These are phyloP conservation scores for Penicillium diatomitis DNA, from an alignment of 495 filamentous ascomycete genomes.

Conservation along the genomic window DNA sequence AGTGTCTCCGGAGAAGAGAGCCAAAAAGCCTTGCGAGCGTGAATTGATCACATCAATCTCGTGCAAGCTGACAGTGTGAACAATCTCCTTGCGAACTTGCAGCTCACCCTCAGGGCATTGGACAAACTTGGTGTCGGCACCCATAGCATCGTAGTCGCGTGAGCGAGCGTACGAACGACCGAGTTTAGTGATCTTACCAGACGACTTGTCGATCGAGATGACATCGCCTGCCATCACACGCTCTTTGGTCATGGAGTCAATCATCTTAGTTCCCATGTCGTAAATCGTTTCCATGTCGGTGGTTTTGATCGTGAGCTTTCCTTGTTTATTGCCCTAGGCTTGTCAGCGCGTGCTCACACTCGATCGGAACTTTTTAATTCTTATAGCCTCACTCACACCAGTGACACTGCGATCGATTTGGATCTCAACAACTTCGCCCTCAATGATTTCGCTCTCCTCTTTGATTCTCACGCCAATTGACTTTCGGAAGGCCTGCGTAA, in stretches of 20 bases:
- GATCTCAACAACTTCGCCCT: constrained; percentile 98
- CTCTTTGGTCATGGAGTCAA: constrained; percentile 98
- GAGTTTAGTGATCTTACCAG: constrained; percentile 93
- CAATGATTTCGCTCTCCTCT: constrained; percentile 97
- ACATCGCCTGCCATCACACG: constrained; percentile 97
- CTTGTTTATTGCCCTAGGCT: constrained; percentile 75
- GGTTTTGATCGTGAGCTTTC: constrained; percentile 98
- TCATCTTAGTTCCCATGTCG: constrained; percentile 99
- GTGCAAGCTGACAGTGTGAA: constrained; percentile 93
- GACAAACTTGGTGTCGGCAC: constrained; percentile 94
- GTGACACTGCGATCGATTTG: constrained; percentile 97
- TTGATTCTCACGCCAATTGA: constrained; percentile 95
- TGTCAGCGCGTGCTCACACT: constrained; percentile 12
- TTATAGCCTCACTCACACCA: constrained; percentile 45
- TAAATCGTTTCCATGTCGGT: constrained; percentile 99
- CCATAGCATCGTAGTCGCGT: constrained; percentile 98
- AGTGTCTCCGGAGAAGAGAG: constrained; percentile 94
- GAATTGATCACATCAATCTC: constrained; percentile 99
- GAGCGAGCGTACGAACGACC: constrained; percentile 88
- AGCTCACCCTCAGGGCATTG: constrained; percentile 98
- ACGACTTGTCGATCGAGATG: constrained; percentile 96
- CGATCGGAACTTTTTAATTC: not conserved
- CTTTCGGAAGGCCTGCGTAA: constrained; percentile 95
- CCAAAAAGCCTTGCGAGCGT: constrained; percentile 89
- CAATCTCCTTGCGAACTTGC: constrained; percentile 92